These are phyloP conservation scores for Cordyceps farinosa DNA, from an alignment of 2,329 filamentous ascomycete genomes.

Conservation along the genomic window DNA sequence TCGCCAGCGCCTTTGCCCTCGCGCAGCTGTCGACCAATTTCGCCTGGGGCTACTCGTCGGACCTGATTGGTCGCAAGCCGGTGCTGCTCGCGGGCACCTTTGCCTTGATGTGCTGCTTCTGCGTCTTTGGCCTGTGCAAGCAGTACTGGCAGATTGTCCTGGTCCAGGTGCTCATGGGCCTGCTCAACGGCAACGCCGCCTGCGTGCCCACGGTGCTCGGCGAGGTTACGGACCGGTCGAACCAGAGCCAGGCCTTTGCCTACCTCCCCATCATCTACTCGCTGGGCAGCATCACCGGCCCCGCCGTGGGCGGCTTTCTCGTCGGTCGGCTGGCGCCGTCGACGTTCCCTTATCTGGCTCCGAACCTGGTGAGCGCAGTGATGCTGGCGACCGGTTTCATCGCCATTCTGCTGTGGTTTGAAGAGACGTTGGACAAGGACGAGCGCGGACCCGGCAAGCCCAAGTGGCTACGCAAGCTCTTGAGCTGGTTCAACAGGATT, in stretches of 20 bases:
- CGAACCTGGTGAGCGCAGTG: constrained; percentile 74
- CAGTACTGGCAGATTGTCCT: constrained; percentile 79
- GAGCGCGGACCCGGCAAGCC: constrained; percentile 31
- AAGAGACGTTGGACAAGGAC: constrained; percentile 62
- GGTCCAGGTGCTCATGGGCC: constrained; percentile 85
- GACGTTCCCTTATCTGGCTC: constrained; percentile 76
- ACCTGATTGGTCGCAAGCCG: constrained; percentile 70
- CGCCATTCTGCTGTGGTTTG: constrained; percentile 73
- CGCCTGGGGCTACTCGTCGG: constrained; percentile 51
- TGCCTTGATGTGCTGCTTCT: constrained; percentile 77
- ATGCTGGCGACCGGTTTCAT: constrained; percentile 71
- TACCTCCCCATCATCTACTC: constrained; percentile 97
- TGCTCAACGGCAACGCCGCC: constrained; percentile 92
- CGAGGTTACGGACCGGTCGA: constrained; percentile 91
- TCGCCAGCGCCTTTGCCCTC: constrained; percentile 87
- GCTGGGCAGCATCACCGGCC: constrained; percentile 87
- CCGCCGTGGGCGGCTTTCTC: constrained; percentile 82
- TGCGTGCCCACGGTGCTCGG: constrained; percentile 91
- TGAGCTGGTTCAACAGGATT: constrained; percentile 25
- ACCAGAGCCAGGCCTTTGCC: constrained; percentile 89
- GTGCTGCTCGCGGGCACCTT: constrained; percentile 74
- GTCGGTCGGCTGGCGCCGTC: constrained; percentile 59
- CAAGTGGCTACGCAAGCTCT: constrained; percentile 32
- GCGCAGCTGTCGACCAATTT: constrained; percentile 93
- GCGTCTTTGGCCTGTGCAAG: constrained; percentile 81